phyloP scores from a whole-genome alignment of 805 yeast species.

The Candida vartiovaarae region DNA sequence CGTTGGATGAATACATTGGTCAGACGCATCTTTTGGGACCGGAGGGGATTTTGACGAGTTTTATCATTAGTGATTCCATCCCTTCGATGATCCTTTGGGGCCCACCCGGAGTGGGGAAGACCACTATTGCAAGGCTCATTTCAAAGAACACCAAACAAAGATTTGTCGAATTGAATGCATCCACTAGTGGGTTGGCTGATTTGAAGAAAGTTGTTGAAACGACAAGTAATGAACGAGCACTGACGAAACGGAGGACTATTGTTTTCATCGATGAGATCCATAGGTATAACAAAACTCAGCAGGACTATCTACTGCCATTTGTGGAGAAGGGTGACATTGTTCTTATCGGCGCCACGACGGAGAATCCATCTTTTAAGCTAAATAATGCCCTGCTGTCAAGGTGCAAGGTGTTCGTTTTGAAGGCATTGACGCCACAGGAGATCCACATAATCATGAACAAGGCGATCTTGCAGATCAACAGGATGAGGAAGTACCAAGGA shows the following conservation, averaged over 20 bases:
- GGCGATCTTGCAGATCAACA: conserved; percentile 55
- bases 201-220: conserved; percentile 51
- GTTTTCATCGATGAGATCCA: conserved; percentile 92
- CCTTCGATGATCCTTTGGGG: conserved; percentile 94
- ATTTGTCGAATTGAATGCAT: conserved; percentile 81
- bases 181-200: conserved; percentile 61
- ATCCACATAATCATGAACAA: conserved; percentile 44
- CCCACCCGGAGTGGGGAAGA: conserved; percentile 90
- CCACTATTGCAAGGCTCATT: conserved; percentile 66
- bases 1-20: conserved; percentile 69
- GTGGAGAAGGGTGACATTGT: conserved; percentile 79
- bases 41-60: conserved; percentile 58
- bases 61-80: conserved; percentile 49
- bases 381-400: conserved; percentile 80
- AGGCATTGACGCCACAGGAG: conserved; percentile 44
- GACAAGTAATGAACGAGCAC: conserved; percentile 28
- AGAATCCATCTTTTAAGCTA: conserved; percentile 80
- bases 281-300: conserved; percentile 78
- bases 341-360: conserved; percentile 95
- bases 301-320: conserved; percentile 76
- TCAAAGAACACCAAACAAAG: conserved; percentile 30
- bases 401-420: conserved; percentile 70
- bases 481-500: conserved; percentile 46
- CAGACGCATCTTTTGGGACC: conserved; percentile 70
- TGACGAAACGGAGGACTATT: conserved; percentile 49